Base-by-base conservation (phyloP, 192 early-diverging fungal species). In the Rhizophagus clarus region DNA sequence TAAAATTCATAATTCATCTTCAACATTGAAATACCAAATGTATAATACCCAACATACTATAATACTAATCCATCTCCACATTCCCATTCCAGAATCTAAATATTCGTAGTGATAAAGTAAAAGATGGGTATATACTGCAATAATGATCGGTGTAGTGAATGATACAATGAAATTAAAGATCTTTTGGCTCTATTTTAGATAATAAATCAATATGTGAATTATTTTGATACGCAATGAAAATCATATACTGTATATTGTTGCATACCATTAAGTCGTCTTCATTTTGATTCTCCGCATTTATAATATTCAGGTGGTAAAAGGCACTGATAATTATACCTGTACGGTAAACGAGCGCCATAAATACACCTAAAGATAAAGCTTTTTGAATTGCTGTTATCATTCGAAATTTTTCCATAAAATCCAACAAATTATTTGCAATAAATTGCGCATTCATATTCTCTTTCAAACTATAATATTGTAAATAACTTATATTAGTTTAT, bases 61-160 rank as follows among this genome's bases (percentile, higher is more conserved):
- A 67, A 67, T 67, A 31, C 29, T 17, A 11, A 15, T 31, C 80
- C 80, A 81, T 64, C 66, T 42, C 74, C 74, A 81, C 26, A 81
- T 29, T 17, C 28, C 22, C 40, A 69, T 63, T 26, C 37, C 40
- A 17, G 51, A 32, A 3, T 76, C 74, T 26, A 81, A 32, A 40
- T 81, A 75, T 40, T 72, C 74, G 70, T 71, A 81, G 60, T 81
- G 80, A 68, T 74, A 81, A 31, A 81, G 74, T 42, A 81, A 72
- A 20, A 81, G 42, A 76, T 81, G 80, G 4, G 80, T 81, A 68
- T 81, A 81, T 29, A 81, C 74, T 32, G 67, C 66, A 67, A 81
- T 73, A 20, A 81, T 37, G 4, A 69, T 66, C 8, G 80, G 63
- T 56, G 72, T 76, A 10, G 74, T 42, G 17, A 80, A 37, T 0